These are phyloP conservation scores for Calonectria pseudoreteaudii DNA, from an alignment of 2,329 filamentous ascomycete genomes.

Conservation along the genomic window DNA sequence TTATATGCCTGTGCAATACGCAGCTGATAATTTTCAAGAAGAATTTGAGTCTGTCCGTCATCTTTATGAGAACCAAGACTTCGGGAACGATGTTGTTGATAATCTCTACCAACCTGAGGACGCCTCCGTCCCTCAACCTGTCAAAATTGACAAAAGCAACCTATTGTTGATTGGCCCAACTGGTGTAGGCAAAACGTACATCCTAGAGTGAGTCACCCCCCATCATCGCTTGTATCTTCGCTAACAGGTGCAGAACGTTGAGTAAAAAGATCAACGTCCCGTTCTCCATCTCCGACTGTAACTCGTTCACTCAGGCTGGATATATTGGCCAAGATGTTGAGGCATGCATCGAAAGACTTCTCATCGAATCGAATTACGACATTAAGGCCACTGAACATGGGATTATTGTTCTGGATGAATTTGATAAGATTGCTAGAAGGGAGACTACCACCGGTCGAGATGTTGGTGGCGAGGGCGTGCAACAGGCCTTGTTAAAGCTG, in stretches of 20 bases:
- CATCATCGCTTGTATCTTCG: slow-evolving; percentile 32
- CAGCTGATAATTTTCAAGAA: slow-evolving; percentile 59
- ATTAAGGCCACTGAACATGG: slow-evolving; percentile 86
- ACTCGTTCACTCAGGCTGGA: slow-evolving; percentile 93
- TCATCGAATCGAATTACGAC: slow-evolving; percentile 92
- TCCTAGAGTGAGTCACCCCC: slow-evolving; percentile 70
- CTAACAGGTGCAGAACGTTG: slow-evolving; percentile 73
- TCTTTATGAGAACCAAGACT: slow-evolving; percentile 50
- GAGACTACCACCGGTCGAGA: slow-evolving; percentile 92
- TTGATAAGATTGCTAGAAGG: slow-evolving; percentile 94
- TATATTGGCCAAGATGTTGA: slow-evolving; percentile 99
- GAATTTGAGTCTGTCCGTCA: slow-evolving; percentile 64
- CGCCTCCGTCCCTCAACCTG: slow-evolving; percentile 53
- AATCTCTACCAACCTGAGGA: slow-evolving; percentile 65
- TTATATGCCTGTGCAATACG: slow-evolving; percentile 42
- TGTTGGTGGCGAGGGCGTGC: slow-evolving; percentile 95
- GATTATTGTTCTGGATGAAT: slow-evolving; percentile 95
- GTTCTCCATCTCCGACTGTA: slow-evolving; percentile 95
- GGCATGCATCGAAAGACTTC: slow-evolving; percentile 88
- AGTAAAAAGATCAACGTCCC: slow-evolving; percentile 95
- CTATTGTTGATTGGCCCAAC: slow-evolving; percentile 91
- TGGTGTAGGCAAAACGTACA: slow-evolving; percentile 96
- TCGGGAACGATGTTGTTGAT: slow-evolving; percentile 49
- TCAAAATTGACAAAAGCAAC: slow-evolving; percentile 96
- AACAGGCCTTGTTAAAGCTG: slow-evolving; percentile 94